phyloP scores from a whole-genome alignment of 179 eudicot genomes.

The Vitellaria paradoxa region DNA sequence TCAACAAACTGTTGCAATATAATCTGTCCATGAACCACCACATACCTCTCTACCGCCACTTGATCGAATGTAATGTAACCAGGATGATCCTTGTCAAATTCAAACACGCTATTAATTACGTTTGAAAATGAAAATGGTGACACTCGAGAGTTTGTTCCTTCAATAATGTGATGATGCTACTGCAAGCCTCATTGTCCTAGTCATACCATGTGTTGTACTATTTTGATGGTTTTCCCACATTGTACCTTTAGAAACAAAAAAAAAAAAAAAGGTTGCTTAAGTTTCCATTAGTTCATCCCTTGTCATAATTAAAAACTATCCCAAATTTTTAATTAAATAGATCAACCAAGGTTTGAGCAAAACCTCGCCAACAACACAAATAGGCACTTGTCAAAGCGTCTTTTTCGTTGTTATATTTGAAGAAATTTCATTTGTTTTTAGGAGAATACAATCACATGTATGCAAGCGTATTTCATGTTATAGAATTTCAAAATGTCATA shows the following conservation, averaged over 20 bases:
- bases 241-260: constrained; percentile 50
- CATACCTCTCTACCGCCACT: constrained; percentile 64
- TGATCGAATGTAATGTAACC: constrained; percentile 70
- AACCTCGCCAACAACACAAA: too few relatives aligned
- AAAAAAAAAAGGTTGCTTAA: too few relatives aligned
- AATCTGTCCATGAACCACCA: constrained; percentile 87
- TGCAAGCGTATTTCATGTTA: too few relatives aligned
- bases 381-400: too few relatives aligned
- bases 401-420: too few relatives aligned
- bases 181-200: constrained; percentile 76
- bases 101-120: constrained; percentile 63
- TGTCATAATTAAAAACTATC: too few relatives aligned
- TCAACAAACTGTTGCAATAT: constrained; percentile 83
- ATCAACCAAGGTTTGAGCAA: too few relatives aligned
- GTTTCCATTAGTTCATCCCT: too few relatives aligned
- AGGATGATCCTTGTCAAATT: constrained; percentile 60
- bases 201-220: constrained; percentile 92
- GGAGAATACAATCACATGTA: too few relatives aligned
- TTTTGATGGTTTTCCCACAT: constrained; percentile 89
- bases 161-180: constrained; percentile 69
- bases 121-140: constrained; percentile 74
- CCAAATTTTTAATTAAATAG: too few relatives aligned
- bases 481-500: too few relatives aligned
- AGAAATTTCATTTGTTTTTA: too few relatives aligned
- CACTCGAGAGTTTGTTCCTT: constrained; percentile 73